Base-by-base conservation (phyloP, 352 stramenopile genomes). In the Globisporangium carolinianum region DNA sequence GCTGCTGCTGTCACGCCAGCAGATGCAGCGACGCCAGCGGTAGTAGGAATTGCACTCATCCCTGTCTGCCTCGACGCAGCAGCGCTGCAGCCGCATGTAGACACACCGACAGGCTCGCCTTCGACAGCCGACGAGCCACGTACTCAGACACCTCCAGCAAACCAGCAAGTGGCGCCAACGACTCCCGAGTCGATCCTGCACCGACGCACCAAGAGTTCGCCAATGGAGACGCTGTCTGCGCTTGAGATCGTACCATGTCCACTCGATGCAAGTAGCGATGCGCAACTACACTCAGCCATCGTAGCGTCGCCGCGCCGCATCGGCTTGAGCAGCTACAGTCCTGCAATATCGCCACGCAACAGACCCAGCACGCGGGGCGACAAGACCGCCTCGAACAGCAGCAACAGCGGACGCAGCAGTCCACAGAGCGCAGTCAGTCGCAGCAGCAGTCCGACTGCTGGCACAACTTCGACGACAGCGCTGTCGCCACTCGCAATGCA, bases 401-500 rank as follows among this genome's bases (percentile, higher is more conserved):
- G 55, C 47, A 54, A 47, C 39, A 43, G 39, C 39, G 11, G 39
- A 3, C 11, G 2, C 39, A 43, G 39, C 39, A 43, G 39, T 43
- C 39, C 39, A 43, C 6, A 7, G 39, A 43, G 11, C 39, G 39
- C 39, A 7, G 11, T 12, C 42, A 14, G 42, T 6, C 0, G 42
- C 5, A 14, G 9, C 12, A 14, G 14, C 14, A 47, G 42, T 4
- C 38, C 38, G 38, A 42, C 38, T 42, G 38, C 38, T 11, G 10
- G 38, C 3, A 42, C 38, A 42, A 10, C 42, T 17, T 14, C 42
- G 14, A 17, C 17, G 18, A 59, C 51, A 2, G 15, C 37, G 49
- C 67, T 65, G 58, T 73, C 66, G 39, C 66, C 66, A 6, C 54
- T 60, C 17, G 43, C 66, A 4, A 70, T 73, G 66, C 67, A 74